Percentiles rank a stretch among this genome's conserved stretches.
Conservation (phyloP, 1,139 yeast species). For the Debaryomyces subglobosus region DNA sequence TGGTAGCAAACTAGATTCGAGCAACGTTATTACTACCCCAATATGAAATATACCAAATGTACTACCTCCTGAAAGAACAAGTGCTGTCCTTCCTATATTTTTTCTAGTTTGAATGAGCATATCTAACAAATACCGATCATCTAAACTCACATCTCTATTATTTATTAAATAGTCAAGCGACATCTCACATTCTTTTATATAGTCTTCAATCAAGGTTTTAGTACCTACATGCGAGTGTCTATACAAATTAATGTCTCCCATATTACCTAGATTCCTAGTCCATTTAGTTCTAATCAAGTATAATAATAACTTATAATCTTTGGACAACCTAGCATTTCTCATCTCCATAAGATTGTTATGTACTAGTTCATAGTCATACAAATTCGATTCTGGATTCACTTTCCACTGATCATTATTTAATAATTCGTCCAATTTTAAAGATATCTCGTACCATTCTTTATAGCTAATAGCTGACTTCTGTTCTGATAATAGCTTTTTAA, state of each 20-base stretch:
- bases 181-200: conserved; percentile 72
- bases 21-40: conserved; percentile 82
- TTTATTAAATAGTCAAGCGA: conserved; percentile 56
- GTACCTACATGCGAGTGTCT: conserved; percentile 86
- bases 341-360: conserved; percentile 57
- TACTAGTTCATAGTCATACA: conserved; percentile 74
- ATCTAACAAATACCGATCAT: conserved; percentile 70
- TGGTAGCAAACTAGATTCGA: conserved; percentile 77
- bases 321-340: conserved; percentile 56
- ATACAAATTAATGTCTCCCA: conserved; percentile 81
- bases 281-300: conserved; percentile 83
- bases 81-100: conserved; percentile 91
- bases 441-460: conserved; percentile 68
- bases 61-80: conserved; percentile 93
- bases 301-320: conserved; percentile 63
- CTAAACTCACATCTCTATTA: conserved; percentile 51
- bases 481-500: conserved; percentile 41
- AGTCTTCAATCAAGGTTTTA: conserved; percentile 78
- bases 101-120: conserved; percentile 86
- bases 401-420: conserved; percentile 77
- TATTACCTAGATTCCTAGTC: conserved; percentile 84
- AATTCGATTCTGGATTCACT: conserved; percentile 53
- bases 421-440: conserved; percentile 64
- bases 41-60: conserved; percentile 91
- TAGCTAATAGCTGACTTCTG: conserved; percentile 68